Evolutionary conservation across 495 filamentous ascomycete genomes (phyloP).

Genomic region (Neurospora terricola): DNA sequence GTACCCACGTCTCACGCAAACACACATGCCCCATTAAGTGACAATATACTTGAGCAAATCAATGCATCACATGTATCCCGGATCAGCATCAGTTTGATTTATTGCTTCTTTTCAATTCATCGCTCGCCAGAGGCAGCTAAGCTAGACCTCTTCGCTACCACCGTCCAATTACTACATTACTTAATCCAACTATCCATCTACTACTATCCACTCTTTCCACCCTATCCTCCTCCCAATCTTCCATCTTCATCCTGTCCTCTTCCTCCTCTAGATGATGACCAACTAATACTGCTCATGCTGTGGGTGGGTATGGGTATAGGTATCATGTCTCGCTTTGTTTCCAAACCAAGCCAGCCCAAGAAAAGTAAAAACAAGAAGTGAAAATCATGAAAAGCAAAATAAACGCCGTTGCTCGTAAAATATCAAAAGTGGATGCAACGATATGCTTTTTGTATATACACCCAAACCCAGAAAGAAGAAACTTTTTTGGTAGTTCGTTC

Average conservation of each 20-base stretch:
- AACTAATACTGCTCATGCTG: neutral
- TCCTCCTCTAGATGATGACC: neutral
- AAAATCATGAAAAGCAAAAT: neutral
- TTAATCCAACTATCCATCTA: neutral
- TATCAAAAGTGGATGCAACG: neutral
- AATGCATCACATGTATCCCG: neutral
- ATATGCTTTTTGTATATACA: neutral
- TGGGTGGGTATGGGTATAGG: neutral
- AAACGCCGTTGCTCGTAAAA: neutral
- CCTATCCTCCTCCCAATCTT: neutral
- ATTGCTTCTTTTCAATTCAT: neutral
- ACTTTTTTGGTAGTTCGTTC: neutral
- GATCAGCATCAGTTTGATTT: neutral
- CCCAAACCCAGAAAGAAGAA: neutral
- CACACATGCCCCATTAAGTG: neutral
- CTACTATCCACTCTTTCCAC: neutral
- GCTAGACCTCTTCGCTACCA: neutral
- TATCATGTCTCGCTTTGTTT: neutral
- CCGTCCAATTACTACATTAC: neutral
- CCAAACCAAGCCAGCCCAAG: neutral
- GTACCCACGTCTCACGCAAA: neutral
- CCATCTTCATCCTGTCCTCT: neutral
- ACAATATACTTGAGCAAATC: neutral
- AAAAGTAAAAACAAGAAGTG: neutral
- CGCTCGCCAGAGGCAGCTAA: neutral